Evolutionary conservation across 768 basidiomycete genomes (phyloP).

Genomic region (Mycena venus): DNA sequence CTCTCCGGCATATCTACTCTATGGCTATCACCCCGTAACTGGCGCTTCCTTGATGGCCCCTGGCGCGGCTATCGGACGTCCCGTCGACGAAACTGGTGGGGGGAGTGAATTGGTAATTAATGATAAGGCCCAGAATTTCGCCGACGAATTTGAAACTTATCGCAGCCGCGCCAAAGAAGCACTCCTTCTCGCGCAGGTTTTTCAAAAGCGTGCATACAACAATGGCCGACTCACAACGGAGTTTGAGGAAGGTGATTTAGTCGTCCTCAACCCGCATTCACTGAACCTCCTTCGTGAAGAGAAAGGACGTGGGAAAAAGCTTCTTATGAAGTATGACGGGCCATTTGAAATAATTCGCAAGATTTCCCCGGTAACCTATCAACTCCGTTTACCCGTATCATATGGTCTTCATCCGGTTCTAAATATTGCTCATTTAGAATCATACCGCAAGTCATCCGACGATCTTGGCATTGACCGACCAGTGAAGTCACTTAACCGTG

Average conservation of each 20-base stretch:
- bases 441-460: slow-evolving; percentile 28
- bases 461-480: slow-evolving; percentile 21
- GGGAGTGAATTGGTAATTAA: not conserved
- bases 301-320: slow-evolving; percentile 38
- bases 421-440: slow-evolving; percentile 36
- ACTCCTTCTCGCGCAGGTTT: slow-evolving; percentile 17
- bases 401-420: slow-evolving; percentile 36
- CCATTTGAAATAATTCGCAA: slow-evolving; percentile 39
- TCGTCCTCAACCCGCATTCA: slow-evolving; percentile 36
- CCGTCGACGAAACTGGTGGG: not conserved
- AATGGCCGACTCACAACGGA: slow-evolving; percentile 1
- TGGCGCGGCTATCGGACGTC: not conserved
- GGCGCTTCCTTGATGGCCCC: not conserved
- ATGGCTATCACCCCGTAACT: not conserved
- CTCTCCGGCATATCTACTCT: not conserved
- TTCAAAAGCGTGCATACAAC: slow-evolving; percentile 28
- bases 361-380: slow-evolving; percentile 36
- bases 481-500: not conserved
- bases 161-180: not conserved
- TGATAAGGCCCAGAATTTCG: not conserved
- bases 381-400: slow-evolving; percentile 25
- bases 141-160: slow-evolving; percentile 8
- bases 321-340: slow-evolving; percentile 30
- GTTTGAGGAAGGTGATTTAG: slow-evolving; percentile 35
- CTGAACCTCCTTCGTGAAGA: slow-evolving; percentile 24